phyloP scores from a whole-genome alignment of 768 basidiomycete species.

The Gloeostereum incarnatum region DNA sequence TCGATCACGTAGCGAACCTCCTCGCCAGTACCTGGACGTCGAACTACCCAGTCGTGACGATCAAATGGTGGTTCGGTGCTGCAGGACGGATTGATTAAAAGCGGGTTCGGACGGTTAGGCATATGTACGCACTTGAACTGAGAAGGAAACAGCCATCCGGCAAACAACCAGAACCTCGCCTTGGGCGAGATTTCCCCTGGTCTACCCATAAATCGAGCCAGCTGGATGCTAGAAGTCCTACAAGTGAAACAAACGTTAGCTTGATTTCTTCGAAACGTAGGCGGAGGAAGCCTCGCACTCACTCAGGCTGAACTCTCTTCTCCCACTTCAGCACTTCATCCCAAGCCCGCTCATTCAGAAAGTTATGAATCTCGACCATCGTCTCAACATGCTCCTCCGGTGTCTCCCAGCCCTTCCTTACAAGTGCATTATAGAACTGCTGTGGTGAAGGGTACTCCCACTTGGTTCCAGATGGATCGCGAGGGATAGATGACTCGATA shows the following conservation, averaged over 20 bases:
- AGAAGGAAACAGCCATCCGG: constrained; percentile 84
- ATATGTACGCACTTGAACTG: constrained; percentile 68
- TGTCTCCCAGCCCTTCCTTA: constrained; percentile 95
- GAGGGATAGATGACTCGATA: constrained; percentile 79
- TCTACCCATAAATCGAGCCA: constrained; percentile 80
- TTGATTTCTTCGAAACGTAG: too few relatives aligned
- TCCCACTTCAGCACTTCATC: constrained; percentile 93
- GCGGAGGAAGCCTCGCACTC: constrained; percentile 19
- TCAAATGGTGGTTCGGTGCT: constrained; percentile 95
- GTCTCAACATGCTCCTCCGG: constrained; percentile 93
- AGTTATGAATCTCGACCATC: constrained; percentile 99
- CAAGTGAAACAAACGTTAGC: constrained; percentile 4
- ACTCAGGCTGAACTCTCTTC: constrained; percentile 50
- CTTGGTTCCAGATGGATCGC: constrained; percentile 36
- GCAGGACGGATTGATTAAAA: constrained; percentile 6
- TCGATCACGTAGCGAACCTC: constrained; percentile 96
- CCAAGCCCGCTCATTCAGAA: constrained; percentile 96
- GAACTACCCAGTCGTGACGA: constrained; percentile 95
- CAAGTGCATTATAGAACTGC: constrained; percentile 96
- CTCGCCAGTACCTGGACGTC: constrained; percentile 66
- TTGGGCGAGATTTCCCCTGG: constrained; percentile 95
- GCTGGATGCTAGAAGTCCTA: constrained; percentile 61
- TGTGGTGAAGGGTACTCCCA: constrained; percentile 99
- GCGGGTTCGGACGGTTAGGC: background rate
- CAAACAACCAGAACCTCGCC: constrained; percentile 77